Evolutionary conservation across 164 flowering plant genomes (phyloP), one percentile per base, ranked within the genome.

Genomic region (Umbilicus rupestris): DNA sequence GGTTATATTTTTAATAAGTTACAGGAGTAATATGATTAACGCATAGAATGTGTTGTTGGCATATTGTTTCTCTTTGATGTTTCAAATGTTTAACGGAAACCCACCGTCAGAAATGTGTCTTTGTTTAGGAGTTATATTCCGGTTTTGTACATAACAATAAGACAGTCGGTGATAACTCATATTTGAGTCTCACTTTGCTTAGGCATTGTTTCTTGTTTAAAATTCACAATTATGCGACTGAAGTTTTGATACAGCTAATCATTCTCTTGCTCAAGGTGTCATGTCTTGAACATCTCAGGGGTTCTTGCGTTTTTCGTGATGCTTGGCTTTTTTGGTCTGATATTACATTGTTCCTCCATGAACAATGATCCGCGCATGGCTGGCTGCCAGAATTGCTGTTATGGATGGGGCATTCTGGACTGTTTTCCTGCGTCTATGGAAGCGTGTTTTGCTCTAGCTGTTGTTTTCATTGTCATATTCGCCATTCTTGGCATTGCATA

Each of bases 351-450:
- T 77, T 83, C 89, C 52, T 72, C 96, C 62, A 73, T 85, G 66
- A 87, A 82, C 67, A 82, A 79, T 42, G 92, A 93, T 69, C 94
- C 94, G 15, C 78, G 88, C 62, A 73, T 86, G 87, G 87, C 94
- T 64, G 90, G 97, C 44, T 87, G 98, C 75, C 92, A 90, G 62
- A 87, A 90, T 71, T 88, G 97, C 78, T 92, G 90, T 69, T 90
- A 87, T 69, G 98, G 98, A 28, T 92, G 97, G 97, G 98, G 98
- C 19, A 81, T 93, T 52, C 77, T 88, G 78, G 98, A 93, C 74
- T 93, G 97, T 74, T 90, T 93, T 70, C 96, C 98, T 30, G 97
- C 96, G 62, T 90, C 96, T 7, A 78, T 86, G 87, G 98, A 93
- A 74, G 94, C 93, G 22, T 93, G 97, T 75, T 86, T 91, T 73